phyloP scores from a whole-genome alignment of 1,284 basidiomycete genomes.

The Marasmius tenuissimus region DNA sequence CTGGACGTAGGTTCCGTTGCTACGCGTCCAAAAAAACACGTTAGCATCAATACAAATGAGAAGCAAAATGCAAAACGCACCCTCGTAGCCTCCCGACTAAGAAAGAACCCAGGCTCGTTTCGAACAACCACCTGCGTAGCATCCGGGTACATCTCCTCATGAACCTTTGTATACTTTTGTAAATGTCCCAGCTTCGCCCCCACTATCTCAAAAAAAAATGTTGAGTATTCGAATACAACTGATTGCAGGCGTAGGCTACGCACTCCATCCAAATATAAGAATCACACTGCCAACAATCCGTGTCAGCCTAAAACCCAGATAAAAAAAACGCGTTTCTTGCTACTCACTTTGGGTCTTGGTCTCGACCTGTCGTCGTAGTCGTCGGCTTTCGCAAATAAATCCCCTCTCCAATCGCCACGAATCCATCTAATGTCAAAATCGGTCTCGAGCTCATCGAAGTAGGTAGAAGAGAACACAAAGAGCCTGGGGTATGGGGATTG shows the following conservation, averaged over 20 bases:
- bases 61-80: conserved; percentile 26
- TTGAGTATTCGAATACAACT: background rate
- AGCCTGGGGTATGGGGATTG: no score
- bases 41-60: background rate
- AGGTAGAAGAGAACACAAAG: no score
- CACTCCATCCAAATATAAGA: background rate
- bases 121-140: conserved; percentile 48
- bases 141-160: conserved; percentile 46
- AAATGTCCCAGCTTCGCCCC: conserved; percentile 49
- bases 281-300: background rate
- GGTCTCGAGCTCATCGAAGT: background rate
- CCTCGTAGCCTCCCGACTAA: conserved; percentile 26
- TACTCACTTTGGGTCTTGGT: background rate
- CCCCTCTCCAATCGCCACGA: background rate
- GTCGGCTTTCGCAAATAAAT: background rate
- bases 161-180: conserved; percentile 47
- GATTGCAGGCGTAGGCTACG: background rate
- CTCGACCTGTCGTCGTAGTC: background rate
- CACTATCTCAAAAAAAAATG: conserved; percentile 33
- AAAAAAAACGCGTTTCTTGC: background rate
- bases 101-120: conserved; percentile 40
- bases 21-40: conserved; percentile 6
- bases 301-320: background rate
- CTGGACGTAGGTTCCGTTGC: conserved; percentile 35
- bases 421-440: background rate